phyloP scores from a whole-genome alignment of 306 rosid species.

The Inga oerstediana region DNA sequence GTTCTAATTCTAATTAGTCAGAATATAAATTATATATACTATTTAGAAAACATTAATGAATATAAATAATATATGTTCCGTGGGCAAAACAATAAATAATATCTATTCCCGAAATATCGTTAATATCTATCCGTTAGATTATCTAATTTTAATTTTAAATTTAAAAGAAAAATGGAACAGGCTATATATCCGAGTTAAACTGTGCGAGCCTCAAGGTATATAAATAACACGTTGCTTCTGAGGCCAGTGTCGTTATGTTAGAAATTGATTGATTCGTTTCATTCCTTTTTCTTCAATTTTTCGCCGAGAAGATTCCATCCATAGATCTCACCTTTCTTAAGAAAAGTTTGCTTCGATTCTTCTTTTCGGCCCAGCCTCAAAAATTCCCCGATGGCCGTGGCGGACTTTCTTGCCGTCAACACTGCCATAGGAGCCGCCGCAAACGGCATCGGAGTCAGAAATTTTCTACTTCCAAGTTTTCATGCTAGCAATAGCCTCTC shows the following conservation, averaged over 20 bases:
- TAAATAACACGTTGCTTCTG: conserved; percentile 1
- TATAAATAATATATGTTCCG: too few species aligned
- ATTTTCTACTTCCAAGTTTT: conserved; percentile 40
- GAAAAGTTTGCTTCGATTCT: not conserved
- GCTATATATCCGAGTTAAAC: not conserved
- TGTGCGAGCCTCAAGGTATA: not conserved
- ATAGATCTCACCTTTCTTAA: not conserved
- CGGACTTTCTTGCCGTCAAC: conserved; percentile 55
- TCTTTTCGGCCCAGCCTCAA: not conserved
- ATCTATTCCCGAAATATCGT: too few species aligned
- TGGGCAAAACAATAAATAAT: too few species aligned
- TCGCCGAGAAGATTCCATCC: not conserved
- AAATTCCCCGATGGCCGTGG: conserved; percentile 24
- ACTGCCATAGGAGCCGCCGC: conserved; percentile 48
- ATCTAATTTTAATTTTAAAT: not conserved
- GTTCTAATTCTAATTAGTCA: too few species aligned
- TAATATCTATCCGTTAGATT: too few species aligned
- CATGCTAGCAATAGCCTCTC: conserved; percentile 20
- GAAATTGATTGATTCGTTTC: not conserved
- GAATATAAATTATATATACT: too few species aligned
- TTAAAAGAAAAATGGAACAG: too few species aligned
- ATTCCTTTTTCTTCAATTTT: not conserved
- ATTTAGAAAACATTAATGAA: too few species aligned
- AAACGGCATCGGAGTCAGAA: conserved; percentile 53
- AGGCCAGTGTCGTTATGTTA: not conserved